Conservation (phyloP, 345 rosid species). For the Aethionema arabicum region DNA sequence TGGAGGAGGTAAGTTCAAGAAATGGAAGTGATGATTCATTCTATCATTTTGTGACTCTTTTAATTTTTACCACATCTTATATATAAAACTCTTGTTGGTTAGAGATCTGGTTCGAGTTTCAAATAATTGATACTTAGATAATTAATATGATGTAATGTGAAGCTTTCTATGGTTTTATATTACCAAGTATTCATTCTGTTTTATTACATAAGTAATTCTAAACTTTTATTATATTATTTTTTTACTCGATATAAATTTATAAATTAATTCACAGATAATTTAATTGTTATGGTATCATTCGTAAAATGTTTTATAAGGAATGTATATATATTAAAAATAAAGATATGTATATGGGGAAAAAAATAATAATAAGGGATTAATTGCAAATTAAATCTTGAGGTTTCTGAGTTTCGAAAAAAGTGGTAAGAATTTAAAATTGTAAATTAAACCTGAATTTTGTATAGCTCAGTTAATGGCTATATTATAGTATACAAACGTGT, state of each 20-base stretch:
- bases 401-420: no score
- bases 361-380: no score
- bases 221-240: conserved; percentile 1
- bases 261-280: no score
- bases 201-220: background rate
- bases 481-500: no score
- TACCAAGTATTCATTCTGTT: conserved; percentile 13
- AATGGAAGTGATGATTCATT: conserved; percentile 66
- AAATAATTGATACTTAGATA: conserved; percentile 18
- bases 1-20: conserved; percentile 66
- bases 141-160: conserved; percentile 9
- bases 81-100: conserved; percentile 17
- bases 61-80: background rate
- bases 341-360: no score
- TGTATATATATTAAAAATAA: no score
- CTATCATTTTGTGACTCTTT: background rate
- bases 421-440: no score
- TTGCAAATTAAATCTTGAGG: no score
- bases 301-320: background rate
- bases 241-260: background rate
- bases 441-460: no score
- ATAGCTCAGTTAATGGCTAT: no score
- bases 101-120: conserved; percentile 27
- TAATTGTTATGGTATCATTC: background rate
- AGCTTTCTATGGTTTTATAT: conserved; percentile 22